Base-by-base conservation (phyloP, 2,329 filamentous ascomycete species). In the Penicillium paneum region DNA sequence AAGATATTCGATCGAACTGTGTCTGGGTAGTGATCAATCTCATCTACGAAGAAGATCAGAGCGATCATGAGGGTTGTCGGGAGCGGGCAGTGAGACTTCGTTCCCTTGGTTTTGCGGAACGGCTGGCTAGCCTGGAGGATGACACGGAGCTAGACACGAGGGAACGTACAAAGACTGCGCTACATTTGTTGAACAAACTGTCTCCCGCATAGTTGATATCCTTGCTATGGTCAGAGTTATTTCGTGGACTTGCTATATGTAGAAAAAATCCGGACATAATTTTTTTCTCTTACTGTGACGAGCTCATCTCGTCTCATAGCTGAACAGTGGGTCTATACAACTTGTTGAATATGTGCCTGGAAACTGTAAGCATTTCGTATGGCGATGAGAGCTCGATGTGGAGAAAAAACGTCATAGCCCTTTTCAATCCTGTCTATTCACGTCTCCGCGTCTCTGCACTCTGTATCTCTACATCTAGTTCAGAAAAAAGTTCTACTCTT, bases 1-100 rank as follows among this genome's bases (percentile, higher is more conserved):
- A 83, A 42, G 84, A 88, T 39, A 87, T 99, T 7, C 86, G 93
- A 6, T 81, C 86, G 19, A 87, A 87, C 42, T 84, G 94, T 63
- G 91, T 90, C 60, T 93, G 92, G 81, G 80, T 96, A 40, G 81
- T 95, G 41, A 89, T 87, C 69, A 97, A 97, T 69, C 81, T 99
- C 40, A 89, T 90, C 0, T 95, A 88, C 79, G 81, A 87, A 58
- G 92, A 97, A 58, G 87, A 93, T 64, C 79, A 82, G 7, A 79
- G 74, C 29, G 91, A 96, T 63, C 76, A 79, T 19, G 76, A 79
- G 21, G 83, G 82, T 10, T 90, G 88, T 58, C 78, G 81, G 29
- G 81, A 86, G 63, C 82, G 94, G 49, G 87, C 86, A 0, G 70
- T 76, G 12, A 86, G 89, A 67, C 78, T 99, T 41, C 83, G 84